Conservation (phyloP, 2,329 filamentous ascomycete genomes). For the Nemania diffusa region DNA sequence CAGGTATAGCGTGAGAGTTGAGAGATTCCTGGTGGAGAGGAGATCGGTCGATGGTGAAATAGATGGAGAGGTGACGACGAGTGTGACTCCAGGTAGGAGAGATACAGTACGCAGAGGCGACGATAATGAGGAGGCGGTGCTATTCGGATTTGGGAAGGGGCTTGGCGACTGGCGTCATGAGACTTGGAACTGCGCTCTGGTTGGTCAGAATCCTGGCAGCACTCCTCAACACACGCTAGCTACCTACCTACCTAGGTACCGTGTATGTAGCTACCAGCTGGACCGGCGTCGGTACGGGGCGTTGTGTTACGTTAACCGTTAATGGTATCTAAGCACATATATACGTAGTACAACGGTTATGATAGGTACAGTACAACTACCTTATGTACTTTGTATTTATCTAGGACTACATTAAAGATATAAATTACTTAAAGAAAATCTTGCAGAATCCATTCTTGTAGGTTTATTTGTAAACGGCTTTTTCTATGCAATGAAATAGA, state of each 20-base stretch:
- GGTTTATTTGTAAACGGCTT: too few species aligned
- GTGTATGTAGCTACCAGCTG: background rate
- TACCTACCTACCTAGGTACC: background rate
- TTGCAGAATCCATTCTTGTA: too few species aligned
- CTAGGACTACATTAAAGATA: too few species aligned
- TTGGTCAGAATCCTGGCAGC: constrained; percentile 24
- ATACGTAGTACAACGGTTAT: too few species aligned
- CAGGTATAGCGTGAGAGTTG: background rate
- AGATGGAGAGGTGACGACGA: background rate
- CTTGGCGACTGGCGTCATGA: constrained; percentile 38
- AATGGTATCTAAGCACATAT: too few species aligned
- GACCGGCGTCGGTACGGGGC: background rate
- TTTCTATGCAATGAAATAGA: too few species aligned
- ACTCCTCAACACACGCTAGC: constrained; percentile 15
- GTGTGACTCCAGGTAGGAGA: background rate
- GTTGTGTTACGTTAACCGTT: too few species aligned
- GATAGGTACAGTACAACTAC: too few species aligned
- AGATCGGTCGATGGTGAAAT: constrained; percentile 1
- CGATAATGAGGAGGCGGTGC: constrained; percentile 29
- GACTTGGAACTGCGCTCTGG: constrained; percentile 19
- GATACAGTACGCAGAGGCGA: constrained; percentile 5
- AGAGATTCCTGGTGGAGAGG: background rate
- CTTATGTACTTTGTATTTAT: too few species aligned
- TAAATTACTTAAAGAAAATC: too few species aligned
- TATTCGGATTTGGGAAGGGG: constrained; percentile 22